Conservation (phyloP, 2,329 filamentous ascomycete species). For the Aureobasidium lini region DNA sequence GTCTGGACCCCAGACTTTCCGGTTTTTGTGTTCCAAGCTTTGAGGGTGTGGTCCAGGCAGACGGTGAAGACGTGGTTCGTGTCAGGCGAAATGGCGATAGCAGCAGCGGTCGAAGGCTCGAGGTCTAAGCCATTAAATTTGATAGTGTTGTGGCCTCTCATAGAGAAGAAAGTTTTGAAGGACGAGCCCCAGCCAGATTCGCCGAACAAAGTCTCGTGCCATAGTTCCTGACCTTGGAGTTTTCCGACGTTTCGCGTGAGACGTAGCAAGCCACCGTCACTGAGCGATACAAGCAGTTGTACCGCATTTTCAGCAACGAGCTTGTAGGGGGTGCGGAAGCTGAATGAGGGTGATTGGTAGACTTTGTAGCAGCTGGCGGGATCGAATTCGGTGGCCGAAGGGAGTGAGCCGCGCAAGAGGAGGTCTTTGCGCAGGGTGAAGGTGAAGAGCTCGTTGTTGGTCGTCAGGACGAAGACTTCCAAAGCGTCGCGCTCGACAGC, state of each 20-base stretch:
- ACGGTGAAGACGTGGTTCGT: slow-evolving; percentile 62
- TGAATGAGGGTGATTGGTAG: slow-evolving; percentile 64
- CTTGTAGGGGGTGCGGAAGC: slow-evolving; percentile 72
- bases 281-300: slow-evolving; percentile 71
- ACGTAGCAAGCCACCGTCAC: slow-evolving; percentile 67
- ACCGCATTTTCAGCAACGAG: slow-evolving; percentile 66
- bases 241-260: slow-evolving; percentile 53
- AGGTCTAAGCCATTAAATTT: slow-evolving; percentile 57
- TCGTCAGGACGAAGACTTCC: slow-evolving; percentile 71
- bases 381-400: slow-evolving; percentile 61
- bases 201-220: slow-evolving; percentile 65
- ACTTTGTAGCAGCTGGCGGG: slow-evolving; percentile 67
- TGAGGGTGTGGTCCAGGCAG: slow-evolving; percentile 79
- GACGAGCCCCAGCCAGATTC: slow-evolving; percentile 64
- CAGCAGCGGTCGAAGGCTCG: slow-evolving; percentile 60
- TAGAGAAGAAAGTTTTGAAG: slow-evolving; percentile 58
- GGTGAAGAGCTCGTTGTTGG: slow-evolving; percentile 72
- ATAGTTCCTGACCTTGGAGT: slow-evolving; percentile 35
- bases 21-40: slow-evolving; percentile 80
- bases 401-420: slow-evolving; percentile 53
- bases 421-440: slow-evolving; percentile 76
- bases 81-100: slow-evolving; percentile 43
- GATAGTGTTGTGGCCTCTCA: slow-evolving; percentile 57
- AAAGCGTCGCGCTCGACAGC: slow-evolving; percentile 68
- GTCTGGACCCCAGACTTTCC: slow-evolving; percentile 69